Evolutionary conservation across 257 asterid genomes (phyloP), one percentile per base, ranked within the genome.

Genomic region (Jacaranda mimosifolia): DNA sequence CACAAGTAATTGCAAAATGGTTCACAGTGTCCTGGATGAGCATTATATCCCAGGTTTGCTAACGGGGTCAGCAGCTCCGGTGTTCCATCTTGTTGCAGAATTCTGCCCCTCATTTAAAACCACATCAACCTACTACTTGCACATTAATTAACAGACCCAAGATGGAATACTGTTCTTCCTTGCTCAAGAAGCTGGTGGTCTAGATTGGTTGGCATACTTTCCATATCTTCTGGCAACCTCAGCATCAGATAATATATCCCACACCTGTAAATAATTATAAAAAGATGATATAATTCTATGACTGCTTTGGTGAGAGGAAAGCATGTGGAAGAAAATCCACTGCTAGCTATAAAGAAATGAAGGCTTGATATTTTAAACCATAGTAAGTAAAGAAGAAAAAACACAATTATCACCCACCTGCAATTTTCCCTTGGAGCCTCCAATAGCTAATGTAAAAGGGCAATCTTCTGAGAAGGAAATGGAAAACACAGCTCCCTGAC

Each of bases 381-480:
- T 14, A 51, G 9, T n/a, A 5, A 51, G 6, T 0, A 14, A 14
- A 42, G 55, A 12, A 32, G 19, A 55, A 3, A 3, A 11, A 46
- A 45, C 21, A 36, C n/a, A 36, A 42, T 13, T 52, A 66, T 15
- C 56, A 79, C 85, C 49, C 64, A 92, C 98, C 90, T 91, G 82
- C 82, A 92, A 78, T 75, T 88, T 92, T 68, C 98, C 98, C 72
- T 87, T 91, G 49, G 98, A 87, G 64, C 98, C 98, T 81, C 98
- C 98, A 5, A 92, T 74, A 38, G 97, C 99, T 55, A 92, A 87
- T 18, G 85, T 71, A 75, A 85, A 87, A 69, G 96, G 96, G 76
- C 85, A 73, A 79, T 94, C 97, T 26, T 83, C 94, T 3, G 98
- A 91, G 85, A 91, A 94, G 62, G 95, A 84, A 70, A 94, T 85